Evolutionary conservation across 2,329 filamentous ascomycete species (phyloP), one percentile per base, ranked within the genome.

Genomic region (Periconia sp.): DNA sequence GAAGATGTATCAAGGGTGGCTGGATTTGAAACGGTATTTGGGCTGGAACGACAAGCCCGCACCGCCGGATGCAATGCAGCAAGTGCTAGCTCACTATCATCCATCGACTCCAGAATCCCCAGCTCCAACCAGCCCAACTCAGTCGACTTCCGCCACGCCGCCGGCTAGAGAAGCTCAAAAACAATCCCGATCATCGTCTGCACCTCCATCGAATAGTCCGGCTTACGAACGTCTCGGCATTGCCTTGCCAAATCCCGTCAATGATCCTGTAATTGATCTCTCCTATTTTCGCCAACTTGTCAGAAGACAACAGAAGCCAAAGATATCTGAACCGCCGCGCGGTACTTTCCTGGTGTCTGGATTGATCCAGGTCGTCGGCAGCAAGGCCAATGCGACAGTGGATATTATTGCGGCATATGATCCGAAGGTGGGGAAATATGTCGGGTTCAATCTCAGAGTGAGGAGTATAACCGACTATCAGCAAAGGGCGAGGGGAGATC

Each of bases 391-490:
- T 29, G 52, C 73, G 42, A 70, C 72, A 4, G 48, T 78, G n/a
- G 74, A 77, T 42, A 72, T 79, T 3, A 46, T 56, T 7, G 72
- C 66, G 4, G 66, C 61, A 4, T 80, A 78, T 48, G 74, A 79
- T 43, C 74, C 75, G 1, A 69, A 69, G 33, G 43, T 57, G 17
- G 63, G 56, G 8, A 68, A 68, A 28, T 77, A 67, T 40, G 59
- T 73, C 4, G 46, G 37, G 15, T 45, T 69, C 2, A 66, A 57
- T 7, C 56, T 56, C 4, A 44, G 34, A 2, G 36, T 69, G n/a
- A 59, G 49, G 37, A 65, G 53, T 16, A 24, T 56, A 11, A 46
- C 25, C 5, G 40, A 61, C 52, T 68, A 68, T 54, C 59, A 59
- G 15, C 74, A 76, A 51, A 28, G 42, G 21, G 73, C 74, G 0